phyloP scores from a whole-genome alignment of 73 alveolate species.

The Effrenium voratum region DNA sequence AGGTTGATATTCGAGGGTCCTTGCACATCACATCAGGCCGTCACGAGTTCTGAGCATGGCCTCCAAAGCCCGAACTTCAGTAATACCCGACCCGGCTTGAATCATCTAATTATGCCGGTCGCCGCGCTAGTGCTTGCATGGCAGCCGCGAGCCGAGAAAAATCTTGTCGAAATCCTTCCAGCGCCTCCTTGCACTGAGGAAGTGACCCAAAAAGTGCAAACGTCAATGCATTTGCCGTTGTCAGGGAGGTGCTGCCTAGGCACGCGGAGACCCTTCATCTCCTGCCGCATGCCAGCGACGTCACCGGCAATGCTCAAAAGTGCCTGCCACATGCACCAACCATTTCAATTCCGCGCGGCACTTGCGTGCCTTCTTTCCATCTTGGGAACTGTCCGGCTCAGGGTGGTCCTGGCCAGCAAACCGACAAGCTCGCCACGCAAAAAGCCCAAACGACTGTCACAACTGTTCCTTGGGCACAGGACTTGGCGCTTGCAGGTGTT shows the following conservation, averaged over 20 bases:
- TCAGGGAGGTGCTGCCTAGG: background rate
- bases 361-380: too few relatives aligned
- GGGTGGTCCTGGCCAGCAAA: too few relatives aligned
- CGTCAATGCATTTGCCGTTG: background rate
- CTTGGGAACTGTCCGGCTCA: too few relatives aligned
- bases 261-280: slow-evolving; percentile 5
- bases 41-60: background rate
- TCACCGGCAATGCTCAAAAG: slow-evolving; percentile 21
- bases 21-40: background rate
- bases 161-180: slow-evolving; percentile 44
- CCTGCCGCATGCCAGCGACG: slow-evolving; percentile 74
- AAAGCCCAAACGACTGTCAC: too few relatives aligned
- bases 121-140: slow-evolving; percentile 1
- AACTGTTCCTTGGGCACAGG: too few relatives aligned
- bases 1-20: too few relatives aligned
- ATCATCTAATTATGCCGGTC: background rate
- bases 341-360: too few relatives aligned
- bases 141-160: slow-evolving; percentile 36
- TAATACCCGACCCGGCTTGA: background rate
- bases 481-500: too few relatives aligned
- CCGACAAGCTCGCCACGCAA: too few relatives aligned
- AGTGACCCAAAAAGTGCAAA: background rate
- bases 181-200: background rate
- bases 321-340: too few relatives aligned
- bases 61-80: background rate